phyloP scores from a whole-genome alignment of 2,329 filamentous ascomycete species.

The Leptographium radiaticola region DNA sequence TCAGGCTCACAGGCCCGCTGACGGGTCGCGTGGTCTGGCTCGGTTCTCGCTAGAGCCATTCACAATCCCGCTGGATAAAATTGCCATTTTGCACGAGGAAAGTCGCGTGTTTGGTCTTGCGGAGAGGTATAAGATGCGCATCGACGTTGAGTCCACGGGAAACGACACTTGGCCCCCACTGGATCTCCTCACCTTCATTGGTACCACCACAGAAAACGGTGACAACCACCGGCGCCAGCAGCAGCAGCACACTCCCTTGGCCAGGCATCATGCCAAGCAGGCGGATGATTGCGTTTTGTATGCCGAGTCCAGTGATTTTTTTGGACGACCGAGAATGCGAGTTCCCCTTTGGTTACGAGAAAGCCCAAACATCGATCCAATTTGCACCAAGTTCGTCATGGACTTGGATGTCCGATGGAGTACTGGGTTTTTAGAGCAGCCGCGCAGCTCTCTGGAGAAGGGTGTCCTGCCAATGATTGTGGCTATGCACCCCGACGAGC shows the following conservation, averaged over 20 bases:
- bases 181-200: constrained; percentile 20
- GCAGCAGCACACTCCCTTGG: constrained; percentile 14
- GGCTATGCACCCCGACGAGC: constrained; percentile 24
- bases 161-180: constrained; percentile 39
- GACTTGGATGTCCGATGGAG: constrained; percentile 36
- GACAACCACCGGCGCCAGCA: constrained; percentile 9
- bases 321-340: constrained; percentile 22
- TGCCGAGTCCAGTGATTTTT: constrained; percentile 28
- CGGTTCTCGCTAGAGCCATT: constrained; percentile 38
- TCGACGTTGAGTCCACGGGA: constrained; percentile 39
- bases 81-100: constrained; percentile 34
- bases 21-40: constrained; percentile 31
- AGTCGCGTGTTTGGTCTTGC: constrained; percentile 33
- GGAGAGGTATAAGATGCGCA: constrained; percentile 33
- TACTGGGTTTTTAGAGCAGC: constrained; percentile 24
- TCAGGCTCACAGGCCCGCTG: constrained; percentile 33
- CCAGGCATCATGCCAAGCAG: constrained; percentile 3
- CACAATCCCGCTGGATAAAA: constrained; percentile 36
- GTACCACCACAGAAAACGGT: background rate
- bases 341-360: constrained; percentile 23
- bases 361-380: constrained; percentile 15
- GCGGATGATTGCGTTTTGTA: constrained; percentile 19
- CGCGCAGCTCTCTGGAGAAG: constrained; percentile 21
- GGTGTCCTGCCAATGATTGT: constrained; percentile 31
- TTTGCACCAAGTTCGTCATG: constrained; percentile 31